Base-by-base conservation (phyloP, 306 rosid genomes). In the Lotus japonicus region DNA sequence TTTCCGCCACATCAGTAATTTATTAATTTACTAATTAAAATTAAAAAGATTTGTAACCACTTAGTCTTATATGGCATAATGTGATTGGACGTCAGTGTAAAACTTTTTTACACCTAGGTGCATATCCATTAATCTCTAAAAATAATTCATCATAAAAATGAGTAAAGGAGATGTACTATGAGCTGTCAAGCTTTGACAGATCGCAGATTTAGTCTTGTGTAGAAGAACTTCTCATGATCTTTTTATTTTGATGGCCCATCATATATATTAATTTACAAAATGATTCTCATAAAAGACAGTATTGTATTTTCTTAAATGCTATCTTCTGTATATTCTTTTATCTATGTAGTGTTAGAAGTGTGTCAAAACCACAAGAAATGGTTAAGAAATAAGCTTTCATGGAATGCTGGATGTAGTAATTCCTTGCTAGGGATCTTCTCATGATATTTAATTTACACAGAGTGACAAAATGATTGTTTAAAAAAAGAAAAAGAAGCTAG, bases 381-480 rank as follows among this genome's bases (percentile, higher is more conserved):
- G 51, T 53, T 60, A 13, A 52, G 57, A 61, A 60, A 66, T 44
- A 76, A 42, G 68, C 11, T 28, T 52, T 42, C 60, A 17, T 66
- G 58, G 46, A 64, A 59, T 58, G 44, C 15, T 17, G 18, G 28
- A 45, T 45, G 45, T 66, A 35, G 61, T 58, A 72, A 19, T 71
- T 11, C 60, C 41, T 66, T 51, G 28, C 33, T 51, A 50, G 46
- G 61, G 48, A 18, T 13, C 63, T 39, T 71, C 19, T 67, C 31
- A 44, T 52, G 36, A 65, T 58, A 26, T 38, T 9, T 19, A 35
- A 36, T 75, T 52, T 43, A 52, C 16, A 43, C 52, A 42, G 9
- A 55, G 67, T 26, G 46, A 66, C 58, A 58, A 43, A 66, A 72
- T 66, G 48, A 52, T 54, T 66, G 33, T 57, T 60, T 48, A 61